Conservation (phyloP, 1,139 yeast genomes). For the Blastobotrys indianensis region DNA sequence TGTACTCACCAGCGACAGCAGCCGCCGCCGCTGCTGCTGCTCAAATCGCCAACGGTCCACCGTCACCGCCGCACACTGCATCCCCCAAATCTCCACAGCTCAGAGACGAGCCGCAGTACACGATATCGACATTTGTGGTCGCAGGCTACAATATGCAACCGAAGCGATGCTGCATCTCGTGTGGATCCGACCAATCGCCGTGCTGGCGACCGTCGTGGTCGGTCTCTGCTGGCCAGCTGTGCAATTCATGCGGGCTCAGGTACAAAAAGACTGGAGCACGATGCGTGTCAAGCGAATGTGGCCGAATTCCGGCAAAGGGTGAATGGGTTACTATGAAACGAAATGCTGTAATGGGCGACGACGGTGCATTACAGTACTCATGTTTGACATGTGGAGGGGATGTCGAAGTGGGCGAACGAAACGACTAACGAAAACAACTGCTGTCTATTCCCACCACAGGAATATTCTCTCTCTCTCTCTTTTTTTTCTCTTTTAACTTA, state of each 20-base stretch:
- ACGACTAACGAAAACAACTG: not conserved
- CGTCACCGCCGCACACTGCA: conserved; percentile 7
- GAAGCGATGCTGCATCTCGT: conserved; percentile 62
- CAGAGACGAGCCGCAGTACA: conserved; percentile 6
- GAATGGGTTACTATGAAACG: conserved; percentile 84
- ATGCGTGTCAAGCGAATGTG: conserved; percentile 69
- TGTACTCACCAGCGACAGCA: not conserved
- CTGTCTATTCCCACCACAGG: no score
- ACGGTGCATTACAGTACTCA: conserved; percentile 36
- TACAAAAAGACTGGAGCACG: conserved; percentile 92
- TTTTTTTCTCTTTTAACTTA: not conserved
- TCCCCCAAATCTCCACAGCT: not conserved
- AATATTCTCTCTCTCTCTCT: not conserved
- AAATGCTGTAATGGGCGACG: conserved; percentile 48
- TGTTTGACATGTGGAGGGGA: conserved; percentile 68
- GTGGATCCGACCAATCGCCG: conserved; percentile 88
- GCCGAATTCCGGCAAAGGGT: conserved; percentile 91
- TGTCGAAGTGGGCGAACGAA: conserved; percentile 42
- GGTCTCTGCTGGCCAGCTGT: conserved; percentile 76
- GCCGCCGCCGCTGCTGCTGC: conserved; percentile 5
- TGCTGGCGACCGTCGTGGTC: conserved; percentile 99
- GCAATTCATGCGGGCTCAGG: conserved; percentile 93
- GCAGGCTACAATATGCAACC: conserved; percentile 4
- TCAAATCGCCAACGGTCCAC: conserved; percentile 12
- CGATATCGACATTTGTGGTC: conserved; percentile 7